Evolutionary conservation across 345 rosid species (phyloP).

Genomic region (Arabis hirsuta): DNA sequence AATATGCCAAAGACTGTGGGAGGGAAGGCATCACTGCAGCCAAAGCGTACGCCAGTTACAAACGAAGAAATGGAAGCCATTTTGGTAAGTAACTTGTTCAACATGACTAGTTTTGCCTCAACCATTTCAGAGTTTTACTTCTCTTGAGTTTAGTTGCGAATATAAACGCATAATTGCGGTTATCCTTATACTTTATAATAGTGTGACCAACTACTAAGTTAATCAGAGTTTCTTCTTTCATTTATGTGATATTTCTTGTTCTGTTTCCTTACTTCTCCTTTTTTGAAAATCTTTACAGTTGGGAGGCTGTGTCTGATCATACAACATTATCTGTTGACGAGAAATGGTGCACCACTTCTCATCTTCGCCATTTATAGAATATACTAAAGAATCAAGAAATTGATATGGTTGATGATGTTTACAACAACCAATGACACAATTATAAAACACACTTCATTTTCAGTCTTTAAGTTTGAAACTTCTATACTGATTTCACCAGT

Average conservation of each 20-base stretch:
- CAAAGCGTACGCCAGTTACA: constrained; percentile 74
- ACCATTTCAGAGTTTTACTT: background rate
- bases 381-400: constrained; percentile 34
- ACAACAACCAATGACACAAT: background rate
- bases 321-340: constrained; percentile 26
- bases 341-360: constrained; percentile 20
- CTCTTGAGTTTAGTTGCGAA: background rate
- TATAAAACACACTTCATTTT: constrained; percentile 18
- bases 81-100: constrained; percentile 53
- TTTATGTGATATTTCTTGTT: background rate
- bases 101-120: background rate
- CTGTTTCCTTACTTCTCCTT: background rate
- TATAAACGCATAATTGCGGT: background rate
- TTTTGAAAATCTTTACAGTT: constrained; percentile 49
- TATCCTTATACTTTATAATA: background rate
- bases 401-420: constrained; percentile 36
- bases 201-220: constrained; percentile 17
- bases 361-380: constrained; percentile 29
- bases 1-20: constrained; percentile 52
- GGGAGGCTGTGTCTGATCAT: constrained; percentile 72
- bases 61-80: constrained; percentile 89
- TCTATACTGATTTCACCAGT: background rate
- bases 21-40: constrained; percentile 93
- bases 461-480: background rate
- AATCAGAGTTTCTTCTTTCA: background rate